These are phyloP conservation scores for Cystobasidium sp. DNA, from an alignment of 1,284 basidiomycete genomes.

Conservation along the genomic window DNA sequence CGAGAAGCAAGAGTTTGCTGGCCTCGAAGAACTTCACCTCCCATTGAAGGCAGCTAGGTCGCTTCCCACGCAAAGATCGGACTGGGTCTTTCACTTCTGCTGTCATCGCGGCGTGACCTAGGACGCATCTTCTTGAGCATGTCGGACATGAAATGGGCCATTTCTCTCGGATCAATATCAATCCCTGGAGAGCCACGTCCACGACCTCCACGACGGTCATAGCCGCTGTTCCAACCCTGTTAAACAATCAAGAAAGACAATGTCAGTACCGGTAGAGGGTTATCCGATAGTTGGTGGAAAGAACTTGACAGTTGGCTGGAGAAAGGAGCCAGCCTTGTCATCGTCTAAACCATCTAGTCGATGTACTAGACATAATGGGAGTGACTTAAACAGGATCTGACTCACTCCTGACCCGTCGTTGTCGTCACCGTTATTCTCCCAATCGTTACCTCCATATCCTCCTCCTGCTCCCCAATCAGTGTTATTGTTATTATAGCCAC, in stretches of 20 bases:
- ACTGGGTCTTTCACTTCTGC: not conserved
- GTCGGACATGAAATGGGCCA: not conserved
- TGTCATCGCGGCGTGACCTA: not conserved
- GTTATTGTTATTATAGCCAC: conserved; percentile 6
- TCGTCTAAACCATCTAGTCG: not conserved
- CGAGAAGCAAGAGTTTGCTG: too few relatives aligned
- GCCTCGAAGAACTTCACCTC: too few relatives aligned
- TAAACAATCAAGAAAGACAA: too few relatives aligned
- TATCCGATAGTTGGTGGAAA: too few relatives aligned
- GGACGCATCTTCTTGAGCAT: too few relatives aligned
- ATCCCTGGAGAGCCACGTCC: too few relatives aligned
- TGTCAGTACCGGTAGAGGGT: too few relatives aligned
- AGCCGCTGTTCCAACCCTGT: too few relatives aligned
- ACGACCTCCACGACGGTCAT: too few relatives aligned
- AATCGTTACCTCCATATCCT: not conserved
- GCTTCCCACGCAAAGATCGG: conserved; percentile 28
- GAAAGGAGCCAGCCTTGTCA: not conserved
- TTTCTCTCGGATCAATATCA: not conserved
- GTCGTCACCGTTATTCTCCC: not conserved
- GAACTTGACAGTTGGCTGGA: too few relatives aligned
- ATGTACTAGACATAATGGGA: not conserved
- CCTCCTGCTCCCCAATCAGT: not conserved
- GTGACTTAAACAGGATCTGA: not conserved
- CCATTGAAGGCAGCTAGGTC: too few relatives aligned
- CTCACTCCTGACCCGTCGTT: not conserved